Evolutionary conservation across 805 yeast genomes (phyloP), one percentile per base, ranked within the genome.

Genomic region (Suhomyces xylopsoci): DNA sequence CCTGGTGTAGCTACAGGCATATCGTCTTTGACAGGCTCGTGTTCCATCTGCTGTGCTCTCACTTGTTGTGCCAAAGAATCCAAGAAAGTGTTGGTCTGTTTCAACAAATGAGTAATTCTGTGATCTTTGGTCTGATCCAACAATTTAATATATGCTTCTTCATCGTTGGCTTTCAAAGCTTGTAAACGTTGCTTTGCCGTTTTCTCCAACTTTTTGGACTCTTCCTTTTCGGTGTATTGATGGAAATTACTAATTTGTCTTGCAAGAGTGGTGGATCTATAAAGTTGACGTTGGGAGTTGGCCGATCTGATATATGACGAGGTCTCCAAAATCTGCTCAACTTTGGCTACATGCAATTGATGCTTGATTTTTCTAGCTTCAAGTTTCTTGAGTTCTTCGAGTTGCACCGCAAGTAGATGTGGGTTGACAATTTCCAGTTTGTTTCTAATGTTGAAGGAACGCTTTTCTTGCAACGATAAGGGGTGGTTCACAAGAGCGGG

Each of bases 141-240:
- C 63, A 88, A 80, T 64, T 88, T 88, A 66, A 88, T 80, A 73
- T 88, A 88, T 2, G 94, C 94, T 65, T 88, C 96, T 69, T 88
- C 96, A 74, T 88, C 96, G 66, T 88, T 88, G 15, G 92, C 88
- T 68, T 86, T 87, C 76, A 88, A 81, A 26, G 94, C 94, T 63
- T 86, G 91, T 70, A 88, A 80, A 81, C 96, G 87, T 66, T 87
- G 92, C 64, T 85, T 88, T n/a, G 96, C 96, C 26, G 85, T 88
- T 65, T 82, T 83, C 68, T 88, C 94, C 55, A 86, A 70, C 67
- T 85, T 81, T 71, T 81, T 87, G 55, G 83, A 81, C 68, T 88
- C 94, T 52, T 88, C 96, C 65, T 81, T 84, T 65, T 87, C 94
- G 24, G 83, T 78, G 52, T 71, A 70, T 53, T 71, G 73, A 60